Evolutionary conservation across 75 land plant genomes (phyloP).

Genomic region (Picea sitchensis): DNA sequence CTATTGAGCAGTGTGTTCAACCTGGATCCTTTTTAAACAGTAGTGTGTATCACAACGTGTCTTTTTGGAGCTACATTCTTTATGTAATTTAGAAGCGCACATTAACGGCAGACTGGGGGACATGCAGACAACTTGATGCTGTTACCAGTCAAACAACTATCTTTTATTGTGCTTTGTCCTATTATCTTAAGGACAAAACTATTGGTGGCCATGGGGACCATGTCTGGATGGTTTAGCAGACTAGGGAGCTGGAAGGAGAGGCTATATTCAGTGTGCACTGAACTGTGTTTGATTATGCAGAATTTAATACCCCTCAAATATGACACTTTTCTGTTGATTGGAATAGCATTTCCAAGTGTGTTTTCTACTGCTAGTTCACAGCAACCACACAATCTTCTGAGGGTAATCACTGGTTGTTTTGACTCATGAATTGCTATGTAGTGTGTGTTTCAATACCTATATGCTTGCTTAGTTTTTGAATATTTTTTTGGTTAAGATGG

Average conservation of each 20-base stretch:
- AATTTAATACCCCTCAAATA: not conserved
- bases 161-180: not conserved
- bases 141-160: conserved; percentile 2
- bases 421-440: no score
- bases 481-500: no score
- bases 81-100: conserved; percentile 3
- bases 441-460: no score
- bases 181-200: not conserved
- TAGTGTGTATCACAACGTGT: no score
- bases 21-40: no score
- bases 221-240: not conserved
- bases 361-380: not conserved
- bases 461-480: no score
- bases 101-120: not conserved
- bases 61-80: conserved; percentile 8
- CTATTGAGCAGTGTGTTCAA: no score
- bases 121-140: conserved; percentile 9
- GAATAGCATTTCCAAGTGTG: not conserved
- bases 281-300: conserved; percentile 12
- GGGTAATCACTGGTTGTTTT: not conserved
- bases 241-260: not conserved
- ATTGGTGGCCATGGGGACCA: not conserved
- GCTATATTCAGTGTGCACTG: not conserved
- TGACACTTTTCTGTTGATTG: not conserved
- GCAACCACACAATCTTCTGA: not conserved